phyloP scores from a whole-genome alignment of 192 early-diverging fungal genomes.

The Backusella tuberculispora region DNA sequence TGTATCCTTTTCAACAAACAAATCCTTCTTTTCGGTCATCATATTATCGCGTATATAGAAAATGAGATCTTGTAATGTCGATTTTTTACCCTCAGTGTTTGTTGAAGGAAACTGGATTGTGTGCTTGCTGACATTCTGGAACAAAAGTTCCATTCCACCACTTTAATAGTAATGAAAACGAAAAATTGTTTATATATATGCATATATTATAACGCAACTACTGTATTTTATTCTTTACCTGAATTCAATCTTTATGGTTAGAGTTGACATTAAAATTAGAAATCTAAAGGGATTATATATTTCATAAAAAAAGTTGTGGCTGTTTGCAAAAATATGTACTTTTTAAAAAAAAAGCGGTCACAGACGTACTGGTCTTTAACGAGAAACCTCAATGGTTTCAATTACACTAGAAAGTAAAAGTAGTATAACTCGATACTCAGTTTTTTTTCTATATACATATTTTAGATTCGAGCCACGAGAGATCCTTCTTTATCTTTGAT shows the following conservation, averaged over 20 bases:
- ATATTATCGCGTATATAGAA: constrained; percentile 68
- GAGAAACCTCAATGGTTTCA: too few relatives aligned
- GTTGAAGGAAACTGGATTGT: constrained; percentile 53
- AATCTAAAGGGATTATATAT: neutral
- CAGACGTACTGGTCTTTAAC: too few relatives aligned
- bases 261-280: neutral
- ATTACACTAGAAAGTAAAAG: too few relatives aligned
- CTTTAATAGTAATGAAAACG: constrained; percentile 35
- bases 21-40: constrained; percentile 77
- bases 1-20: constrained; percentile 82
- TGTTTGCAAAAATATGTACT: too few relatives aligned
- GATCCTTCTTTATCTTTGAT: too few relatives aligned
- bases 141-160: constrained; percentile 93
- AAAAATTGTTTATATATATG: neutral
- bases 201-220: neutral
- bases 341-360: too few relatives aligned
- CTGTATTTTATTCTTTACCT: neutral
- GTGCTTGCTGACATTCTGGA: constrained; percentile 72
- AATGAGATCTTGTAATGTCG: constrained; percentile 73
- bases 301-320: too few relatives aligned
- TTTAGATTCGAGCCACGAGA: too few relatives aligned
- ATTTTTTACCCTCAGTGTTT: constrained; percentile 34
- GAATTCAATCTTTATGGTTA: constrained; percentile 18
- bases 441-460: too few relatives aligned
- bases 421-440: too few relatives aligned